Evolutionary conservation across 805 yeast species (phyloP).

Genomic region (Metschnikowia santaceciliae): DNA sequence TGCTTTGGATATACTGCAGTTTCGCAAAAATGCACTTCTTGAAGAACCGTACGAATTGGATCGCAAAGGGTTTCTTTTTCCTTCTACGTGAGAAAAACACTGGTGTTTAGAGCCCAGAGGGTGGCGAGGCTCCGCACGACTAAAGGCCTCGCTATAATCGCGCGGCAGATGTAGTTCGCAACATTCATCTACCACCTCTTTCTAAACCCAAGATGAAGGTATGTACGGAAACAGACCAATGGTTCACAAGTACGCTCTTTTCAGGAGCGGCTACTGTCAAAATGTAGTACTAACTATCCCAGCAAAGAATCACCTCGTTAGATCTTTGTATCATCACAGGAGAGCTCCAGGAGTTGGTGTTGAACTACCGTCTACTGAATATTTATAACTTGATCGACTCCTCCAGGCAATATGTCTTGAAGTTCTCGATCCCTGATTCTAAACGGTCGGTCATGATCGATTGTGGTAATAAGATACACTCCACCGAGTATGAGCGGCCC

Average conservation of each 20-base stretch:
- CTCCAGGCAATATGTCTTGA: conserved; percentile 67
- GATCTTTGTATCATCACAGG: conserved; percentile 69
- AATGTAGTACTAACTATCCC: background rate
- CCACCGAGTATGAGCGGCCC: conserved; percentile 77
- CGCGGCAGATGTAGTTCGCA: background rate
- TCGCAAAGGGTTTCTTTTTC: too few relatives aligned
- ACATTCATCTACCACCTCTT: background rate
- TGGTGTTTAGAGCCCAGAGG: background rate
- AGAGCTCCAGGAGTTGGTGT: conserved; percentile 57
- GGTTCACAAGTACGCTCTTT: background rate
- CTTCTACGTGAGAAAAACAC: too few relatives aligned
- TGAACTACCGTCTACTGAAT: conserved; percentile 73
- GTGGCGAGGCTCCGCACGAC: conserved; percentile 1
- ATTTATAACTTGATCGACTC: conserved; percentile 77
- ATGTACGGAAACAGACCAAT: background rate
- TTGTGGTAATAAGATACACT: conserved; percentile 78
- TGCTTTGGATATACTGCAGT: background rate
- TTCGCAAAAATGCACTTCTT: background rate
- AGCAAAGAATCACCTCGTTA: conserved; percentile 84
- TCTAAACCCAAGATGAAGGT: conserved; percentile 1
- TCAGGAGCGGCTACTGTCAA: background rate
- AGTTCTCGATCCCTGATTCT: conserved; percentile 79
- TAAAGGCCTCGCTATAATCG: background rate
- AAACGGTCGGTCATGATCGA: conserved; percentile 74
- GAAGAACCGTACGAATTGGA: too few relatives aligned